These are phyloP conservation scores for Apodospora peruviana DNA, from an alignment of 495 filamentous ascomycete species.

Conservation along the genomic window DNA sequence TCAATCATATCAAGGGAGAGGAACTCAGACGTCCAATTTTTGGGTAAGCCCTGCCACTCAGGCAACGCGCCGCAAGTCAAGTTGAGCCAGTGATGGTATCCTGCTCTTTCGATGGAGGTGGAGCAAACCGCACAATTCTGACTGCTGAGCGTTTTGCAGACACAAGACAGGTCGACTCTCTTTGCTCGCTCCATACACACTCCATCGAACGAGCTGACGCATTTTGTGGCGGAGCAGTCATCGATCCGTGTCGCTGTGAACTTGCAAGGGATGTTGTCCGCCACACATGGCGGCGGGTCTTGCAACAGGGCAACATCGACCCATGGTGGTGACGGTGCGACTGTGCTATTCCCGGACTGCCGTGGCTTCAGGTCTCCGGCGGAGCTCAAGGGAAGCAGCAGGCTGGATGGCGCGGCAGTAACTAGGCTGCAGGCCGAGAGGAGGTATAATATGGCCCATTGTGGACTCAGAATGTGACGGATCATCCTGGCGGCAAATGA, in stretches of 20 bases:
- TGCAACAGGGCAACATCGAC: not conserved
- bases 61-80: not conserved
- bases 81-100: conserved; percentile 2
- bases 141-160: not conserved
- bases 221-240: conserved; percentile 1
- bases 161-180: not conserved
- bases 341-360: too few relatives aligned
- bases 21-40: not conserved
- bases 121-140: not conserved
- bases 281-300: not conserved
- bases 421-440: too few relatives aligned
- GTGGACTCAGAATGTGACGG: too few relatives aligned
- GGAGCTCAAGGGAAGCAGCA: too few relatives aligned
- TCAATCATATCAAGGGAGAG: not conserved
- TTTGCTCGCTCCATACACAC: conserved; percentile 1
- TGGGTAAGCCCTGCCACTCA: not conserved
- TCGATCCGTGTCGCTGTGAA: not conserved
- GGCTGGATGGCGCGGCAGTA: too few relatives aligned
- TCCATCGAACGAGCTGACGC: not conserved
- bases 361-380: too few relatives aligned
- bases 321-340: not conserved
- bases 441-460: too few relatives aligned
- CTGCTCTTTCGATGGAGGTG: not conserved
- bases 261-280: not conserved
- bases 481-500: too few relatives aligned